Conservation (phyloP, 768 basidiomycete species). For the Antrodiella citrinella region DNA sequence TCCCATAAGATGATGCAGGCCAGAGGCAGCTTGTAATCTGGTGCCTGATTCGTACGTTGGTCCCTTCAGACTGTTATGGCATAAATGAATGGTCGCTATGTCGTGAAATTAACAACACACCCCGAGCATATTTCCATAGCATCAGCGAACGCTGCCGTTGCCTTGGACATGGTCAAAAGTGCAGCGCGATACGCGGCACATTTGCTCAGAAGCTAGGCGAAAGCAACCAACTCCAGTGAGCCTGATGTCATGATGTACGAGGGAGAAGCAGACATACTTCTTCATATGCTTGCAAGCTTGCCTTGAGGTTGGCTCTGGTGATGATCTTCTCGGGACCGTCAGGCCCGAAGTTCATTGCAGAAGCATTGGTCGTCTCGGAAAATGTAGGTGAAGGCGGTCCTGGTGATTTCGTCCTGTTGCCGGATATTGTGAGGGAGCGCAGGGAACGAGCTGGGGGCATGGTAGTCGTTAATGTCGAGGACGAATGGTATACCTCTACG, state of each 20-base stretch:
- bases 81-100: neutral
- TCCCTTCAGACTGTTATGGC: slow-evolving; percentile 54
- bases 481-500: neutral
- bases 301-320: slow-evolving; percentile 69
- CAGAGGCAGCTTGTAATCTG: slow-evolving; percentile 77
- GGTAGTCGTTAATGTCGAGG: neutral
- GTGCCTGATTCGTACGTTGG: slow-evolving; percentile 75
- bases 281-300: slow-evolving; percentile 72
- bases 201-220: slow-evolving; percentile 57
- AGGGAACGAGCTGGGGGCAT: slow-evolving; percentile 55
- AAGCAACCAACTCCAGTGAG: slow-evolving; percentile 2
- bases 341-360: slow-evolving; percentile 67
- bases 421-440: slow-evolving; percentile 41
- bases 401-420: slow-evolving; percentile 40
- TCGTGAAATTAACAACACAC: slow-evolving; percentile 33
- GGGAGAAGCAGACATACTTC: slow-evolving; percentile 42
- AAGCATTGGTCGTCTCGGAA: slow-evolving; percentile 72
- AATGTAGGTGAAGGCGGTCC: slow-evolving; percentile 77
- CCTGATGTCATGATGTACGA: slow-evolving; percentile 1
- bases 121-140: slow-evolving; percentile 79
- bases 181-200: slow-evolving; percentile 78
- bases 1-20: slow-evolving; percentile 84
- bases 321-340: slow-evolving; percentile 78
- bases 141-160: slow-evolving; percentile 78
- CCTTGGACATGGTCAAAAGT: slow-evolving; percentile 72